phyloP scores from a whole-genome alignment of 306 rosid species.

The Vigna trinervia region DNA sequence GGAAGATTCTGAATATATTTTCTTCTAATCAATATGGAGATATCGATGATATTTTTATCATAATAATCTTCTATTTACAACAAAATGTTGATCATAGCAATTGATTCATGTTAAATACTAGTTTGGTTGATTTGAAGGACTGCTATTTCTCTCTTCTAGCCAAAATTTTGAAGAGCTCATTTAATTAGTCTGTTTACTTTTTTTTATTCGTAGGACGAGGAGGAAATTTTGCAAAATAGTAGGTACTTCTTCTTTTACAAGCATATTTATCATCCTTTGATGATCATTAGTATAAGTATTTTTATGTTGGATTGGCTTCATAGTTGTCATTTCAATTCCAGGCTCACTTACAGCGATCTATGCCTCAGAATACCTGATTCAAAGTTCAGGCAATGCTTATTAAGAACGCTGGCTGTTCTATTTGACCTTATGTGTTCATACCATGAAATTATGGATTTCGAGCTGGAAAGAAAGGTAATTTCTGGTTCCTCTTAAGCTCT shows the following conservation, averaged over 20 bases:
- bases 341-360: constrained; percentile 97
- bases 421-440: constrained; percentile 90
- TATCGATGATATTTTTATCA: no score
- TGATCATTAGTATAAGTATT: background rate
- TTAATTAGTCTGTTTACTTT: constrained; percentile 40
- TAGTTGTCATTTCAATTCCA: constrained; percentile 55
- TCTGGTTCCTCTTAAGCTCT: constrained; percentile 32
- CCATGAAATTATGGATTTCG: constrained; percentile 88
- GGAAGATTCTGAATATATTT: no score
- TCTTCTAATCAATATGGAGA: no score
- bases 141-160: constrained; percentile 16
- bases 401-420: constrained; percentile 78
- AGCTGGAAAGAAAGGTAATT: constrained; percentile 76
- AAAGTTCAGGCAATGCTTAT: constrained; percentile 86
- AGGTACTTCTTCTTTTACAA: constrained; percentile 63
- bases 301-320: constrained; percentile 42
- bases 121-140: constrained; percentile 31
- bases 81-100: background rate
- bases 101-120: constrained; percentile 31
- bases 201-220: constrained; percentile 70
- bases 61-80: no score
- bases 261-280: constrained; percentile 38
- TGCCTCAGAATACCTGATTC: constrained; percentile 93
- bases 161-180: constrained; percentile 19
- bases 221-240: constrained; percentile 65